Evolutionary conservation across 2,329 filamentous ascomycete species (phyloP).

Genomic region (Colletotrichum coccodes): DNA sequence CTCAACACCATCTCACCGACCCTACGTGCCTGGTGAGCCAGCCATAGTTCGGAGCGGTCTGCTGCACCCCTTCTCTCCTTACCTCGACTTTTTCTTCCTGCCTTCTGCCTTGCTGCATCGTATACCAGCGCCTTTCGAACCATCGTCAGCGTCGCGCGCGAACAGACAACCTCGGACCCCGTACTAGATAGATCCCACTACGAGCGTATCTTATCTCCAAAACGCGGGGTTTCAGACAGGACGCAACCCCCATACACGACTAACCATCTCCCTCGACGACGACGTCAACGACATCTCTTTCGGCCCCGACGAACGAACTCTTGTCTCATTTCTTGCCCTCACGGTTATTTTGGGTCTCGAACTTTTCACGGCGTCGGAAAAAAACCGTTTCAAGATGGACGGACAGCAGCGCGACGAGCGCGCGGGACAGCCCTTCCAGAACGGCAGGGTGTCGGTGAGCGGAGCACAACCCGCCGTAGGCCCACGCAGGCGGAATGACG

Average conservation of each 20-base stretch:
- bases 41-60: conserved; percentile 27
- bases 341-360: not conserved
- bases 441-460: conserved; percentile 33
- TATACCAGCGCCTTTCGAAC: conserved; percentile 17
- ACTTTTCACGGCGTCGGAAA: conserved; percentile 13
- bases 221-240: conserved; percentile 33
- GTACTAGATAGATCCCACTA: conserved; percentile 17
- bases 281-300: conserved; percentile 8
- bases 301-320: conserved; percentile 1
- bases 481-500: conserved; percentile 33
- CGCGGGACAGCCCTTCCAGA: conserved; percentile 38
- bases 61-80: conserved; percentile 8
- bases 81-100: conserved; percentile 1
- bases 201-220: conserved; percentile 32
- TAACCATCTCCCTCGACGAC: conserved; percentile 19
- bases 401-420: conserved; percentile 34
- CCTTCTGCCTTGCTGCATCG: not conserved
- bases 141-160: conserved; percentile 12
- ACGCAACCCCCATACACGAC: conserved; percentile 24
- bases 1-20: conserved; percentile 33
- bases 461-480: conserved; percentile 26
- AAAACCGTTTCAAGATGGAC: conserved; percentile 17
- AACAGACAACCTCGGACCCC: conserved; percentile 32
- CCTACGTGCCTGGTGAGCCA: conserved; percentile 30
- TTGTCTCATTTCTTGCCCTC: not conserved